These are phyloP conservation scores for Anastatica hierochuntica DNA, from an alignment of 345 rosid species.

Conservation along the genomic window DNA sequence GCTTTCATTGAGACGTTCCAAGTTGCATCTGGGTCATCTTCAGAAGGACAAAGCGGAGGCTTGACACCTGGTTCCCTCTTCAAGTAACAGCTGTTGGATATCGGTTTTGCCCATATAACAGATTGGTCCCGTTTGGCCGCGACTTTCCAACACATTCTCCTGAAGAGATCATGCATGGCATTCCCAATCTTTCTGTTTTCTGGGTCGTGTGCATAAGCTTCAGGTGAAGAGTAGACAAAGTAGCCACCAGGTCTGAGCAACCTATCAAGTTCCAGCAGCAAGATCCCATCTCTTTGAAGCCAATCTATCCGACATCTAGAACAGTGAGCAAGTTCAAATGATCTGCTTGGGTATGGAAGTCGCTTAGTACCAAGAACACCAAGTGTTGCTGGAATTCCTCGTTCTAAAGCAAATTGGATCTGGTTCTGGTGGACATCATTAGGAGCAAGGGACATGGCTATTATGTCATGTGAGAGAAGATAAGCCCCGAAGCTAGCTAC, in stretches of 20 bases:
- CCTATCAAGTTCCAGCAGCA: conserved; percentile 87
- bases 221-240: conserved; percentile 96
- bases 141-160: conserved; percentile 91
- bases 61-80: conserved; percentile 53
- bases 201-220: conserved; percentile 84
- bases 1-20: conserved; percentile 91
- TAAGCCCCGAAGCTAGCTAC: conserved; percentile 99
- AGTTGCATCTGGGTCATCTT: conserved; percentile 70
- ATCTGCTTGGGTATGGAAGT: conserved; percentile 93
- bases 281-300: conserved; percentile 95
- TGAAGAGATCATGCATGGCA: conserved; percentile 70
- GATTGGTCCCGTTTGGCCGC: conserved; percentile 68
- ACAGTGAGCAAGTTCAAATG: conserved; percentile 97
- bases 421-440: conserved; percentile 98
- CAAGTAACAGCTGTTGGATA: conserved; percentile 74
- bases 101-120: conserved; percentile 87
- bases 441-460: conserved; percentile 96
- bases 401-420: conserved; percentile 90
- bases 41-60: conserved; percentile 74
- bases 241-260: conserved; percentile 94
- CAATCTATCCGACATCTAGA: conserved; percentile 96
- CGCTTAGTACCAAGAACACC: conserved; percentile 95
- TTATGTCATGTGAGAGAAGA: conserved; percentile 68
- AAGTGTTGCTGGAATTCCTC: conserved; percentile 91
- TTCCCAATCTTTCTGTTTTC: conserved; percentile 75